These are phyloP conservation scores for Zygoascus bituminiphila DNA, from an alignment of 805 yeast species.

Conservation along the genomic window DNA sequence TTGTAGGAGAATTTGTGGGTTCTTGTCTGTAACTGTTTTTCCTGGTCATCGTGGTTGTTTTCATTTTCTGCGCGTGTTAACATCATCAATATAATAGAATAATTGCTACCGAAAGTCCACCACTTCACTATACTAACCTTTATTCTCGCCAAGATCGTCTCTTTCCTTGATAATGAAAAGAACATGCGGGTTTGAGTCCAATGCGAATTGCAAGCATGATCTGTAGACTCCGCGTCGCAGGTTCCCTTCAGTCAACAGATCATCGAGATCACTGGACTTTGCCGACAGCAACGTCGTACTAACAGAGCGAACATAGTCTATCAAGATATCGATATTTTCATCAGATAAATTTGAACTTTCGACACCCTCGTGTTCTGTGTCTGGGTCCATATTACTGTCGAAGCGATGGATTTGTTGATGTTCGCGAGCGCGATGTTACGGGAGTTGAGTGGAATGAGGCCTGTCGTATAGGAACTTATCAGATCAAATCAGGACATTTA, in stretches of 20 bases:
- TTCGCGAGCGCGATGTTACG: too few relatives aligned
- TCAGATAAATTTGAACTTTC: background rate
- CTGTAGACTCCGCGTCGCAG: background rate
- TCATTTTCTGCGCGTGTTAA: background rate
- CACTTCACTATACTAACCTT: conserved; percentile 9
- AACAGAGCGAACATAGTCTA: background rate
- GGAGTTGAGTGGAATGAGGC: too few relatives aligned
- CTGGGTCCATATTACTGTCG: too few relatives aligned
- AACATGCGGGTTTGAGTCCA: conserved; percentile 19
- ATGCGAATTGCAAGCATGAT: conserved; percentile 15
- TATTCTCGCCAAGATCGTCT: background rate
- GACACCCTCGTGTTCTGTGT: background rate
- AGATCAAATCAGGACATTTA: too few relatives aligned
- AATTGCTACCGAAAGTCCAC: too few relatives aligned
- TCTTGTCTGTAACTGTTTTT: background rate
- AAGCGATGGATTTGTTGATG: too few relatives aligned
- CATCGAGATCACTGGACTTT: background rate
- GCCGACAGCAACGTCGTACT: background rate
- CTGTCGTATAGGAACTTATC: too few relatives aligned
- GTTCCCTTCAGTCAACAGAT: background rate
- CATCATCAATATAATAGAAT: too few relatives aligned
- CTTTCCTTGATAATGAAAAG: conserved; percentile 15
- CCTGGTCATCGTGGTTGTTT: background rate
- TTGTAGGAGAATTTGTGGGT: conserved; percentile 3
- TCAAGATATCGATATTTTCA: background rate